Evolutionary conservation across 2,329 filamentous ascomycete species (phyloP).

Genomic region (Tolypocladium album): DNA sequence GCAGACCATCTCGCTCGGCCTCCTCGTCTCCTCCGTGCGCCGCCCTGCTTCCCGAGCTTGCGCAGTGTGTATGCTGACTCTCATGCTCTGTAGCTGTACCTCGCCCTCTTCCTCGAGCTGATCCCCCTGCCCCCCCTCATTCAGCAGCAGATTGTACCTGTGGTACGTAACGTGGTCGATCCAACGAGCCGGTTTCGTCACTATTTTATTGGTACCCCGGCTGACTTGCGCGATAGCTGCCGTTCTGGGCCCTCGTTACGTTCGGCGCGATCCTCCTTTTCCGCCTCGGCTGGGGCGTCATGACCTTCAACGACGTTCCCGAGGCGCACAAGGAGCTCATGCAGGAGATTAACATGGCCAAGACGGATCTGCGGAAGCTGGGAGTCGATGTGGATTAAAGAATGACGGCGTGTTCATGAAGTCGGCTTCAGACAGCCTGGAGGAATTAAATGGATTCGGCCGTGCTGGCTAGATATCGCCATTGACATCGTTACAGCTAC

Average conservation of each 20-base stretch:
- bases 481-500: not conserved
- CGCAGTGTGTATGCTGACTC: not conserved
- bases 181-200: not conserved
- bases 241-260: slow-evolving; percentile 83
- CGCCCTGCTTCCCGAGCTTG: not conserved
- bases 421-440: not conserved
- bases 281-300: slow-evolving; percentile 82
- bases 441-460: not conserved
- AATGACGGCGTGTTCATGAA: too few species aligned
- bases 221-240: slow-evolving; percentile 47
- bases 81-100: slow-evolving; percentile 64
- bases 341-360: slow-evolving; percentile 69
- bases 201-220: not conserved
- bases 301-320: slow-evolving; percentile 95
- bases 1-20: slow-evolving; percentile 79
- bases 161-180: slow-evolving; percentile 41
- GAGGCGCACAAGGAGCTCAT: slow-evolving; percentile 84
- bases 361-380: slow-evolving; percentile 59
- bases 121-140: slow-evolving; percentile 68
- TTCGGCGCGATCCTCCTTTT: slow-evolving; percentile 89
- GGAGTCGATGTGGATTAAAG: slow-evolving; percentile 68
- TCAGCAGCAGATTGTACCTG: slow-evolving; percentile 77
- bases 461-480: not conserved
- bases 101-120: slow-evolving; percentile 73
- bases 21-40: slow-evolving; percentile 79